Conservation (phyloP, 202 grass and related monocot genomes). For the Musa balbisiana region DNA sequence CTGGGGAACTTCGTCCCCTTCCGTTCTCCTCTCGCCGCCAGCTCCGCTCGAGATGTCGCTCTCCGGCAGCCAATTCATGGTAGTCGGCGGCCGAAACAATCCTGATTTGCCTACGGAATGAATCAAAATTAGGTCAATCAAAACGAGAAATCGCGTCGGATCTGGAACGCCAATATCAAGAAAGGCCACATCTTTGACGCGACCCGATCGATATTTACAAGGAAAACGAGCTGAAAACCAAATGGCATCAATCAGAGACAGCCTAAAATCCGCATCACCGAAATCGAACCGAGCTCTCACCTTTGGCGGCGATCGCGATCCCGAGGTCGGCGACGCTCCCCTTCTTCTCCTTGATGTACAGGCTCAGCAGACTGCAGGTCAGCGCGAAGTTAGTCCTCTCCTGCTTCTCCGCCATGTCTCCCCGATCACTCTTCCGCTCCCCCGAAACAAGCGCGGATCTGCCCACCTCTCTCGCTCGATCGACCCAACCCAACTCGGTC, state of each 20-base stretch:
- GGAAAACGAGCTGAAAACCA: neutral
- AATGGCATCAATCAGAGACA: too few species aligned
- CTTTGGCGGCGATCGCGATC: neutral
- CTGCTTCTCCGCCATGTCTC: too few species aligned
- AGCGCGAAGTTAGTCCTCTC: constrained; percentile 20
- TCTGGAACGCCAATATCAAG: too few species aligned
- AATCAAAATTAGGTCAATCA: neutral
- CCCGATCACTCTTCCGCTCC: too few species aligned
- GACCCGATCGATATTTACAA: neutral
- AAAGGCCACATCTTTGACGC: too few species aligned
- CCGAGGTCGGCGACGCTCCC: constrained; percentile 14
- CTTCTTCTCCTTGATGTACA: constrained; percentile 24
- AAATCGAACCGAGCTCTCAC: neutral
- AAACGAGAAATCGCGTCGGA: too few species aligned
- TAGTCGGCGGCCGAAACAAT: neutral
- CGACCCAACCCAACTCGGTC: too few species aligned
- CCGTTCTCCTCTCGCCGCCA: neutral
- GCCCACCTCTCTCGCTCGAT: too few species aligned
- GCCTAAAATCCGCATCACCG: neutral
- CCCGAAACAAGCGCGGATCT: too few species aligned
- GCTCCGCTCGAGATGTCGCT: neutral
- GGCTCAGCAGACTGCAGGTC: constrained; percentile 20
- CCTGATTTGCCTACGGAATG: neutral
- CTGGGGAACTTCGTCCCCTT: neutral
- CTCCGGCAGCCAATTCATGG: neutral